These are phyloP conservation scores for Caryopteris hybrid DNA, from an alignment of 305 asterid genomes.

Conservation along the genomic window DNA sequence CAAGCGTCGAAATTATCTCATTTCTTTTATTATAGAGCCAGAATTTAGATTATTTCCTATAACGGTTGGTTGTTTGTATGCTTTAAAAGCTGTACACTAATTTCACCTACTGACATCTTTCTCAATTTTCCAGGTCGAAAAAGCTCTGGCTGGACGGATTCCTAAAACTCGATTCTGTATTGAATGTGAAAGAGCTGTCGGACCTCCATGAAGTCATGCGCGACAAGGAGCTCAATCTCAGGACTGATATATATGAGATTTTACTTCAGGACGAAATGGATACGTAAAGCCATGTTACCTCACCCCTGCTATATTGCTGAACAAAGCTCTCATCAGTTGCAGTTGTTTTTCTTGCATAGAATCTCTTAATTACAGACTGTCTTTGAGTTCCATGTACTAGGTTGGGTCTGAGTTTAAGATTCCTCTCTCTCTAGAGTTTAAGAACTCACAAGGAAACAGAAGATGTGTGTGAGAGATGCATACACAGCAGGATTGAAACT, in stretches of 20 bases:
- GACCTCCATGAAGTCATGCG: constrained; percentile 98
- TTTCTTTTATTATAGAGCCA: background rate
- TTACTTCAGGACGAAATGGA: constrained; percentile 78
- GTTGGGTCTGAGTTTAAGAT: too few relatives aligned
- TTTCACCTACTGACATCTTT: background rate
- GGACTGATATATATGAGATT: constrained; percentile 92
- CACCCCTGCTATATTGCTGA: background rate
- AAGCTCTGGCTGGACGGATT: constrained; percentile 94
- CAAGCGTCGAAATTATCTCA: background rate
- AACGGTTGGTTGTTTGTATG: background rate
- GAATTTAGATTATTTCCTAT: background rate
- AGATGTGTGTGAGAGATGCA: too few relatives aligned
- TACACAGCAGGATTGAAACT: too few relatives aligned
- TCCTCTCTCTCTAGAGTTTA: too few relatives aligned
- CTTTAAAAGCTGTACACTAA: background rate
- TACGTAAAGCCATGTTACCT: background rate
- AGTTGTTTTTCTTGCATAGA: background rate
- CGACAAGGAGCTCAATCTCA: constrained; percentile 85
- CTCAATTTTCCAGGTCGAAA: constrained; percentile 61
- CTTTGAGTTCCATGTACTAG: too few relatives aligned
- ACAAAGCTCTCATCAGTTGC: background rate
- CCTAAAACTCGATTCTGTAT: constrained; percentile 50
- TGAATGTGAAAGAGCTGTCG: constrained; percentile 81
- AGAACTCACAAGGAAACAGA: too few relatives aligned
- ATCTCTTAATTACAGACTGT: background rate